Base-by-base conservation (phyloP, 2,329 filamentous ascomycete species). In the Cordyceps fumosorosea region DNA sequence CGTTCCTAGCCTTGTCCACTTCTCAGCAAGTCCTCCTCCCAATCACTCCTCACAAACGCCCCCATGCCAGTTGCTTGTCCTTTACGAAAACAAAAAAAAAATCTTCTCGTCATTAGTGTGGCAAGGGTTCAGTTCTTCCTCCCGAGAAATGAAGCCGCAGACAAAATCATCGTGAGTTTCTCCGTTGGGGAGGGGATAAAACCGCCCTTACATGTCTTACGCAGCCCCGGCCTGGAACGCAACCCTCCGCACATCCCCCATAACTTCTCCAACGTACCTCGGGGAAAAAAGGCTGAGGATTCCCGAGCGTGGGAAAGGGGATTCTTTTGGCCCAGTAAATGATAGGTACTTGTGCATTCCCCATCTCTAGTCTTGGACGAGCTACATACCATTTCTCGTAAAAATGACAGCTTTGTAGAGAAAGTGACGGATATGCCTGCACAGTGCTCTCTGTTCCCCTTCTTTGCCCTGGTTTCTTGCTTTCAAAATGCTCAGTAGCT, bases 211-310 rank as follows among this genome's bases (percentile, higher is more conserved):
- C 47, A 51, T 59, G 47, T 59, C 56, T 59, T 24, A 44, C 47
- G 40, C 57, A 53, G 57, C 40, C 57, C 57, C 6, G 12, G 50
- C 26, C 50, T 54, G 50, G 48, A 60, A 60, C 50, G 56, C 47
- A 18, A 29, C 29, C 47, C 56, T 51, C 47, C 47, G n/a, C 55
- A 57, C 4, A 24, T 40, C 29, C 54, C 29, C 8, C 40, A 47
- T 34, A 24, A 24, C 22, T 26, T 22, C n/a, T 5, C n/a, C 20
- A 16, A 50, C 37, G 48, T 50, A 20, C 42, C 45, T 58, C 16
- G 32, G 32, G 26, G 26, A 52, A 52, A 14, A 51, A 10, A 51
- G 24, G 7, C 48, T 24, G 16, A 29, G 6, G 26, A 51, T 51
- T 44, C 42, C 42, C 42, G n/a, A 20, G 16, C 3, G 42, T 44